A percentile compares a stretch with the other conserved stretches of the same genome.
Evolutionary conservation across 306 rosid genomes (phyloP).

Genomic region (Mimosa pudica): DNA sequence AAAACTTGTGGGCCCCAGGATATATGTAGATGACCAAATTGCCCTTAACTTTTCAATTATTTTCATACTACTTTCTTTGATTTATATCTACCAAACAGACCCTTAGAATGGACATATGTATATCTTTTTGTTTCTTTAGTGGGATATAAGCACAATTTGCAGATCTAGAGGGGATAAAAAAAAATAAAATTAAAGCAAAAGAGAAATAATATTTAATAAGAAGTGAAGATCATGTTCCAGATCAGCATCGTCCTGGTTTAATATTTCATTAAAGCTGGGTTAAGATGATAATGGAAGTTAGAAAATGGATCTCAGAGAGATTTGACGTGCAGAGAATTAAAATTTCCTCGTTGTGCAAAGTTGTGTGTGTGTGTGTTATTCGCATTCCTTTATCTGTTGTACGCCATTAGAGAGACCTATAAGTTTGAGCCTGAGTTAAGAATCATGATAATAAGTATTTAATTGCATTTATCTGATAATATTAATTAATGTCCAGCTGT

Average conservation of each 20-base stretch:
- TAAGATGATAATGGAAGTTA: conserved; percentile 32
- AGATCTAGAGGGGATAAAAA: neutral
- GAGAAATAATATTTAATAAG: neutral
- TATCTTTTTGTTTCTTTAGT: neutral
- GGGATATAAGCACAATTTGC: neutral
- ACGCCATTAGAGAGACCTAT: conserved; percentile 47
- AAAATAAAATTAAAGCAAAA: neutral
- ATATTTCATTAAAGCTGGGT: conserved; percentile 21
- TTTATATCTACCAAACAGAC: too few relatives aligned
- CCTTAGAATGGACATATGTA: neutral
- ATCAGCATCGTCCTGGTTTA: conserved; percentile 32
- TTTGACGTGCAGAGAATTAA: conserved; percentile 39
- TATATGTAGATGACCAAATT: too few relatives aligned
- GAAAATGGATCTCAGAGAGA: conserved; percentile 42
- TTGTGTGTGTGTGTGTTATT: conserved; percentile 9
- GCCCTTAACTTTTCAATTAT: too few relatives aligned
- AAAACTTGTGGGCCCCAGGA: too few relatives aligned
- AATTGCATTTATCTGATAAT: neutral
- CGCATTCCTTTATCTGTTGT: conserved; percentile 15
- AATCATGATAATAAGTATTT: conserved; percentile 11
- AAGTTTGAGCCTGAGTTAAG: conserved; percentile 39
- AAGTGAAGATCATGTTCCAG: conserved; percentile 16
- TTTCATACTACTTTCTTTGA: too few relatives aligned
- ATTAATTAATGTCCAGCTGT: conserved; percentile 55
- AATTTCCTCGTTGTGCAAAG: conserved; percentile 15